Conservation (phyloP, 2,329 filamentous ascomycete species). For the Bipolaris sorokiniana region DNA sequence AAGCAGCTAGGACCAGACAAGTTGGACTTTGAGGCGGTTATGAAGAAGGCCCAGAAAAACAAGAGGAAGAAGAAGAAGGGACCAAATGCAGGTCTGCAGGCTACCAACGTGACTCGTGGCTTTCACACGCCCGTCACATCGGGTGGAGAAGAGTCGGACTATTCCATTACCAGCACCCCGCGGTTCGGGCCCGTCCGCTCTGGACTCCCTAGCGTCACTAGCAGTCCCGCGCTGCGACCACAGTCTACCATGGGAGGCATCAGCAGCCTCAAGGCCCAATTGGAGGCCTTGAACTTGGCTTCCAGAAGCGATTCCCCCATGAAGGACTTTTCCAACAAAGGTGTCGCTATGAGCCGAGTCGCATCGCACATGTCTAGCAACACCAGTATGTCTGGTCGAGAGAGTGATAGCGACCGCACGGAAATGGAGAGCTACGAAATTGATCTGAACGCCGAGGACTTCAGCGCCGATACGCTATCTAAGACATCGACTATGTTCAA, state of each 20-base stretch:
- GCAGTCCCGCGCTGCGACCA: slow-evolving; percentile 59
- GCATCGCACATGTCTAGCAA: slow-evolving; percentile 58
- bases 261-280: slow-evolving; percentile 78
- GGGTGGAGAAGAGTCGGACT: slow-evolving; percentile 63
- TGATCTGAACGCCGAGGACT: slow-evolving; percentile 81
- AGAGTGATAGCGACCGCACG: slow-evolving; percentile 71
- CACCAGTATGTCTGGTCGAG: slow-evolving; percentile 62
- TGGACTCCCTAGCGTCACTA: slow-evolving; percentile 59
- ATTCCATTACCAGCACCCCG: slow-evolving; percentile 51
- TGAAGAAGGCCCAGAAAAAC: slow-evolving; percentile 49
- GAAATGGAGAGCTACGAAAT: slow-evolving; percentile 86
- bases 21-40: slow-evolving; percentile 47
- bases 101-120: slow-evolving; percentile 51
- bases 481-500: slow-evolving; percentile 43
- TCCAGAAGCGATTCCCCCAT: slow-evolving; percentile 63
- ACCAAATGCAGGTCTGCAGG: slow-evolving; percentile 38
- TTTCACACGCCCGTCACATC: slow-evolving; percentile 60
- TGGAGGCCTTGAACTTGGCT: slow-evolving; percentile 75
- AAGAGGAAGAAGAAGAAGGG: slow-evolving; percentile 48
- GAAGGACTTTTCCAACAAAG: slow-evolving; percentile 59
- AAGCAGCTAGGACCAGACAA: slow-evolving; percentile 42
- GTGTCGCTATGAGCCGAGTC: slow-evolving; percentile 38
- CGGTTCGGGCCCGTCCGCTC: slow-evolving; percentile 50
- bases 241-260: slow-evolving; percentile 69
- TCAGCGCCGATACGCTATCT: slow-evolving; percentile 65